These are phyloP conservation scores for Sequoia sempervirens DNA, from an alignment of 75 land plant genomes.

Conservation along the genomic window DNA sequence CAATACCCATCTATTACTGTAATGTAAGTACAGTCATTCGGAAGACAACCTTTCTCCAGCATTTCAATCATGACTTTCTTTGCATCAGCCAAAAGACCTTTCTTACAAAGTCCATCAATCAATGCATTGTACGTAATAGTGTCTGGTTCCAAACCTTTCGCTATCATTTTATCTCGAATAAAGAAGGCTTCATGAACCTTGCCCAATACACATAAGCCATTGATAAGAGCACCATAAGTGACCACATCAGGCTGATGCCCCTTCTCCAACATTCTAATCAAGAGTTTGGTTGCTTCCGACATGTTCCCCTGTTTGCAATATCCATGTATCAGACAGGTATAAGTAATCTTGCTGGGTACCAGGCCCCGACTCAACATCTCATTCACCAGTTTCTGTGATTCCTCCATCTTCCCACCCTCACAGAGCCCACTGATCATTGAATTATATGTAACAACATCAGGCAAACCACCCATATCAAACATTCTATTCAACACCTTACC, in stretches of 20 bases:
- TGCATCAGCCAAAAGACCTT: constrained; percentile 36
- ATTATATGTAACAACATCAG: constrained; percentile 60
- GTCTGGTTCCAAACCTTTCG: constrained; percentile 39
- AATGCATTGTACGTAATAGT: constrained; percentile 59
- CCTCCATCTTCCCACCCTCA: constrained; percentile 26
- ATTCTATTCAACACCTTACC: constrained; percentile 28
- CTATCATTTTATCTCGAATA: constrained; percentile 32
- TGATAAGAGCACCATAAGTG: constrained; percentile 46
- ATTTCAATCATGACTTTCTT: constrained; percentile 49
- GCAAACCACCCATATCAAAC: constrained; percentile 32
- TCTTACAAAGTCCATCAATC: constrained; percentile 57
- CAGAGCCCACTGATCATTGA: constrained; percentile 50
- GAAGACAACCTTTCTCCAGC: constrained; percentile 37
- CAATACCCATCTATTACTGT: constrained; percentile 57
- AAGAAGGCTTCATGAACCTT: constrained; percentile 37
- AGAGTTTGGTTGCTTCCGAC: constrained; percentile 40
- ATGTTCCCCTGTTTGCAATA: constrained; percentile 52
- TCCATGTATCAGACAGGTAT: constrained; percentile 55
- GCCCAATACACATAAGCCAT: constrained; percentile 39
- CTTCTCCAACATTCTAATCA: constrained; percentile 42
- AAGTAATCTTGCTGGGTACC: constrained; percentile 42
- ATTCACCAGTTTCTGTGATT: constrained; percentile 36
- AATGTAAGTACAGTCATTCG: constrained; percentile 47
- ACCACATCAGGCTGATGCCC: constrained; percentile 48
- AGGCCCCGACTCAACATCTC: constrained; percentile 30